Evolutionary conservation across 305 asterid species (phyloP).

Genomic region (Fraxinus dipetala): DNA sequence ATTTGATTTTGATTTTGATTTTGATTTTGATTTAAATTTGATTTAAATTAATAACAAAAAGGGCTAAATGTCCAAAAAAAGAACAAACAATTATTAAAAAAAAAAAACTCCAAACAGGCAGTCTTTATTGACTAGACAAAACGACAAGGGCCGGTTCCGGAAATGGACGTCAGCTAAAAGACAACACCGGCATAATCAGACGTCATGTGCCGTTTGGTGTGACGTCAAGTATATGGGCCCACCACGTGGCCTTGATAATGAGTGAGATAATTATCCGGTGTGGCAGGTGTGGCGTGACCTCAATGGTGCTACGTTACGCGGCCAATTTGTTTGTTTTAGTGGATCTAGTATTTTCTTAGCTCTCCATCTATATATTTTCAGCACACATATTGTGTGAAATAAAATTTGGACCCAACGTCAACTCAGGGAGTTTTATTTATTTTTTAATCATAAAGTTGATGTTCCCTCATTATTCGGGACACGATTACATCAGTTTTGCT

Average conservation of each 20-base stretch:
- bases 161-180: constrained; percentile 22
- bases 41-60: too few relatives aligned
- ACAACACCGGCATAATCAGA: not conserved
- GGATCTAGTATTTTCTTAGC: not conserved
- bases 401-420: not conserved
- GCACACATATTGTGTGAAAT: not conserved
- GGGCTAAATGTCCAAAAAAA: too few relatives aligned
- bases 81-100: too few relatives aligned
- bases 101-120: not conserved
- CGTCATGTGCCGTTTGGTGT: constrained; percentile 7
- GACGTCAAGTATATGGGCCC: not conserved
- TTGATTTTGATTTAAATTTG: too few relatives aligned
- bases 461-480: not conserved
- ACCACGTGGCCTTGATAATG: not conserved
- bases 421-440: not conserved
- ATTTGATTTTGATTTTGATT: too few relatives aligned
- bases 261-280: not conserved
- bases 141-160: not conserved
- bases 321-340: not conserved
- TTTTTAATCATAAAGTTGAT: not conserved
- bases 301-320: not conserved
- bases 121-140: not conserved
- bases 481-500: not conserved
- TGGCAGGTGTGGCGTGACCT: not conserved
- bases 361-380: not conserved